Evolutionary conservation across 2,329 filamentous ascomycete species (phyloP).

Genomic region (Clathrospora elynae): DNA sequence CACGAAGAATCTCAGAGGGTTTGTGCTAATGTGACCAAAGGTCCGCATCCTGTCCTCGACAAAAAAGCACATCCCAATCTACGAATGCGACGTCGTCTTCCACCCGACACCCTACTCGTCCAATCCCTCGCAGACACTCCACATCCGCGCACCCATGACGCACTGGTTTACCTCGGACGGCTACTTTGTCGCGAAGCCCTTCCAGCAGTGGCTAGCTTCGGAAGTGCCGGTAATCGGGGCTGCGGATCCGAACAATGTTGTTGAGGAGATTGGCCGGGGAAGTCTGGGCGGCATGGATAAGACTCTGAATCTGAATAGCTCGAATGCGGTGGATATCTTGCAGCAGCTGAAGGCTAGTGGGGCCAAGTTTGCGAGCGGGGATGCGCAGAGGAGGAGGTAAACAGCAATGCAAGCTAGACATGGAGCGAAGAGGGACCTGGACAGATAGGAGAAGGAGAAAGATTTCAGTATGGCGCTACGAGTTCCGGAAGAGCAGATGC

Average conservation of each 20-base stretch:
- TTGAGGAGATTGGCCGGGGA: constrained; percentile 51
- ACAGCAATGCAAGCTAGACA: too few species aligned
- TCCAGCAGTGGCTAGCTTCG: constrained; percentile 78
- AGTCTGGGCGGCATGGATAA: constrained; percentile 29
- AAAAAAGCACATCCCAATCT: constrained; percentile 80
- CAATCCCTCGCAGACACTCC: constrained; percentile 51
- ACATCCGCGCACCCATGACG: constrained; percentile 69
- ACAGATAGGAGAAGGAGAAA: too few species aligned
- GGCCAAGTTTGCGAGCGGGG: constrained; percentile 33
- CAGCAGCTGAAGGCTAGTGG: constrained; percentile 45
- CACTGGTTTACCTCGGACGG: constrained; percentile 77
- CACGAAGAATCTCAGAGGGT: too few species aligned
- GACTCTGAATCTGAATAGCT: constrained; percentile 36
- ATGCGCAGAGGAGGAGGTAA: constrained; percentile 45
- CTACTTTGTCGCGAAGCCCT: constrained; percentile 73
- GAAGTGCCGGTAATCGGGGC: constrained; percentile 68
- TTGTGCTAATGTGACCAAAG: constrained; percentile 56
- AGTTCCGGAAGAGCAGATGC: background rate
- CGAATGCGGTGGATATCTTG: constrained; percentile 44
- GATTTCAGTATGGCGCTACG: too few species aligned
- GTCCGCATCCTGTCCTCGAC: constrained; percentile 73
- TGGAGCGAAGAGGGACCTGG: too few species aligned
- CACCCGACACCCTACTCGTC: constrained; percentile 43
- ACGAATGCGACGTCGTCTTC: constrained; percentile 72
- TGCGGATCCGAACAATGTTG: constrained; percentile 63